A percentile compares a stretch with the other conserved stretches of the same genome.
Conservation (phyloP, 108 stramenopile genomes). For the Nitzschia palea region DNA sequence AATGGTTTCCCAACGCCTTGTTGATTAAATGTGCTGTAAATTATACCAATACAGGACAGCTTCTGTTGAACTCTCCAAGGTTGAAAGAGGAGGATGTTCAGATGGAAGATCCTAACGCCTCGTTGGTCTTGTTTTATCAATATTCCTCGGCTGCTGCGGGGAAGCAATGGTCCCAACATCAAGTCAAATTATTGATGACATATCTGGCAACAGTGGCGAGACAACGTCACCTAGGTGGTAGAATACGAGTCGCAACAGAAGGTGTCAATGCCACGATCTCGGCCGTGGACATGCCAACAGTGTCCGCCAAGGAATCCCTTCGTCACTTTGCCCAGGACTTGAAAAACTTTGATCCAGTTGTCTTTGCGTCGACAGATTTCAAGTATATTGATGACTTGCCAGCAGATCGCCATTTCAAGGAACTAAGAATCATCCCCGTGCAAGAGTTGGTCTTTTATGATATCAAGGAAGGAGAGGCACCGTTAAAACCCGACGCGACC, state of each 20-base stretch:
- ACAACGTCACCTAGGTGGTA: slow-evolving; percentile 63
- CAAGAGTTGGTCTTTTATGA: slow-evolving; percentile 93
- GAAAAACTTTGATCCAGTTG: slow-evolving; percentile 53
- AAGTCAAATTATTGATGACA: slow-evolving; percentile 50
- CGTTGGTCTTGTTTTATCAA: slow-evolving; percentile 82
- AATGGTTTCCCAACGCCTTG: slow-evolving; percentile 86
- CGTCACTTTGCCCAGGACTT: slow-evolving; percentile 71
- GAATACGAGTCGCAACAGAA: slow-evolving; percentile 80
- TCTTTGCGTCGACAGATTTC: slow-evolving; percentile 75
- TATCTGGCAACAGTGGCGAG: slow-evolving; percentile 56
- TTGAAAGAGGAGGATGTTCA: slow-evolving; percentile 14
- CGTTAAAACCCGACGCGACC: slow-evolving; percentile 16
- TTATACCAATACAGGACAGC: slow-evolving; percentile 53
- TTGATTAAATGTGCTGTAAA: slow-evolving; percentile 63
- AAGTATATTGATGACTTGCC: slow-evolving; percentile 78
- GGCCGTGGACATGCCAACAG: slow-evolving; percentile 43
- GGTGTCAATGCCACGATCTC: slow-evolving; percentile 81
- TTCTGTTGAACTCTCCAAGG: slow-evolving; percentile 11
- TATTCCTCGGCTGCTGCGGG: slow-evolving; percentile 39
- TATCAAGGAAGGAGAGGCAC: slow-evolving; percentile 54
- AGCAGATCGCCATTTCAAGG: slow-evolving; percentile 85
- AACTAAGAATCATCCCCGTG: slow-evolving; percentile 86
- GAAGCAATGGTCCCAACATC: slow-evolving; percentile 43
- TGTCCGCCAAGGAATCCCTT: slow-evolving; percentile 49
- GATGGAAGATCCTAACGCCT: slow-evolving; percentile 47